These are phyloP conservation scores for Tardiomyces depauwii DNA, from an alignment of 1,139 yeast species.

Conservation along the genomic window DNA sequence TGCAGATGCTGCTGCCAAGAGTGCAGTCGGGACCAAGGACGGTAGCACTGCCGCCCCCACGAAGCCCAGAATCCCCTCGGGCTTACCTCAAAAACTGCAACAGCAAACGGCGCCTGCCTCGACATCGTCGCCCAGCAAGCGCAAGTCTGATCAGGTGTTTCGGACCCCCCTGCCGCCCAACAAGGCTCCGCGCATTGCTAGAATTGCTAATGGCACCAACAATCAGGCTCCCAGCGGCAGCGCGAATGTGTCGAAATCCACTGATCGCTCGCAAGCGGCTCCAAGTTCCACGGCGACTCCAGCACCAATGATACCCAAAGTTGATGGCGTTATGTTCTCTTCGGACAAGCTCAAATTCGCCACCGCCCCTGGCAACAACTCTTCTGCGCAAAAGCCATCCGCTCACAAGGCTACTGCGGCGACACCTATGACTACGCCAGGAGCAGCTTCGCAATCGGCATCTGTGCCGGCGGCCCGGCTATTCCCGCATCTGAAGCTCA, in stretches of 20 bases:
- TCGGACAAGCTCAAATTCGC: conserved; percentile 25
- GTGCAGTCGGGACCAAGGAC: background rate
- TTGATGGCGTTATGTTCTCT: conserved; percentile 27
- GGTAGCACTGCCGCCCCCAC: background rate
- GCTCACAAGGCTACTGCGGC: too few species aligned
- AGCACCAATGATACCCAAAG: conserved; percentile 5
- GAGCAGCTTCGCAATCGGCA: background rate
- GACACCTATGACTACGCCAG: background rate
- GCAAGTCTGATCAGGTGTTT: conserved; percentile 8
- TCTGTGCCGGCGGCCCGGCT: background rate
- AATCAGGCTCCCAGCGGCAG: conserved; percentile 5
- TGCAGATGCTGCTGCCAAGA: background rate
- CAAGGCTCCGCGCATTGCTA: conserved; percentile 2
- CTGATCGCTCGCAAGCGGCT: too few species aligned
- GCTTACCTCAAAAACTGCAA: background rate
- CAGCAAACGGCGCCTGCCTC: conserved; percentile 1
- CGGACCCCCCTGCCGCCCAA: conserved; percentile 6
- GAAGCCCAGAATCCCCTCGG: background rate
- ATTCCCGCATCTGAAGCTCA: conserved; percentile 5
- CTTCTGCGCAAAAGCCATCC: too few species aligned
- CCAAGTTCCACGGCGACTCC: background rate
- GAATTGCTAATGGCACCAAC: conserved; percentile 3
- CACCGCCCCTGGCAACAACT: too few species aligned
- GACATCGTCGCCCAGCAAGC: conserved; percentile 3
- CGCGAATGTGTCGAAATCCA: too few species aligned